phyloP scores from a whole-genome alignment of 1,139 yeast species.

The Spathaspora jeffriesii region DNA sequence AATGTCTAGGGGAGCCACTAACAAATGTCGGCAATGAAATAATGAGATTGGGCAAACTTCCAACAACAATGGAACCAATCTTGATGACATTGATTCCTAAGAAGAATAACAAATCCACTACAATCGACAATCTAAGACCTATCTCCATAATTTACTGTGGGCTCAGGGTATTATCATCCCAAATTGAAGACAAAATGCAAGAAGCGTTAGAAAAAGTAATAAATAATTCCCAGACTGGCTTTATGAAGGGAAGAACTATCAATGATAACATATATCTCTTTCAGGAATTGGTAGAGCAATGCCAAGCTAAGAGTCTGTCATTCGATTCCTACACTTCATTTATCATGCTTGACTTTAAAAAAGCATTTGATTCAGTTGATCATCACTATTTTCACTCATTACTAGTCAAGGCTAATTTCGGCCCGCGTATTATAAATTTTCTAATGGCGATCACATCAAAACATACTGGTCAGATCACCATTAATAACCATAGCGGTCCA shows the following conservation, averaged over 20 bases:
- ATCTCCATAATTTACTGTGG: not conserved
- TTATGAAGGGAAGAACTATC: not conserved
- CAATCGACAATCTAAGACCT: not conserved
- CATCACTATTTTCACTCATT: not conserved
- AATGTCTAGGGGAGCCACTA: not conserved
- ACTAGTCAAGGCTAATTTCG: not conserved
- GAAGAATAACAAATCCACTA: not conserved
- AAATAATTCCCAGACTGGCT: not conserved
- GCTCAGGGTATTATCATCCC: not conserved
- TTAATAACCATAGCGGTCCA: not conserved
- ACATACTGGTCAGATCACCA: not conserved
- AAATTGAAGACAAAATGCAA: not conserved
- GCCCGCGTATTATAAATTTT: not conserved
- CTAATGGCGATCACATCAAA: not conserved
- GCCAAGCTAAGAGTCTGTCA: not conserved
- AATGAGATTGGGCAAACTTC: not conserved
- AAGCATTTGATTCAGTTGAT: not conserved
- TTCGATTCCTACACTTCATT: not conserved
- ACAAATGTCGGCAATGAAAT: not conserved
- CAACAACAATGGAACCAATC: not conserved
- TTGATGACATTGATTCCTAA: not conserved
- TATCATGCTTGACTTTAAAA: not conserved
- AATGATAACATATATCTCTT: not conserved
- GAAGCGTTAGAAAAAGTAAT: not conserved
- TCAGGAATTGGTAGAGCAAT: not conserved